Evolutionary conservation across 768 basidiomycete species (phyloP), one percentile per base, ranked within the genome.

Genomic region (Lentinula sp.): DNA sequence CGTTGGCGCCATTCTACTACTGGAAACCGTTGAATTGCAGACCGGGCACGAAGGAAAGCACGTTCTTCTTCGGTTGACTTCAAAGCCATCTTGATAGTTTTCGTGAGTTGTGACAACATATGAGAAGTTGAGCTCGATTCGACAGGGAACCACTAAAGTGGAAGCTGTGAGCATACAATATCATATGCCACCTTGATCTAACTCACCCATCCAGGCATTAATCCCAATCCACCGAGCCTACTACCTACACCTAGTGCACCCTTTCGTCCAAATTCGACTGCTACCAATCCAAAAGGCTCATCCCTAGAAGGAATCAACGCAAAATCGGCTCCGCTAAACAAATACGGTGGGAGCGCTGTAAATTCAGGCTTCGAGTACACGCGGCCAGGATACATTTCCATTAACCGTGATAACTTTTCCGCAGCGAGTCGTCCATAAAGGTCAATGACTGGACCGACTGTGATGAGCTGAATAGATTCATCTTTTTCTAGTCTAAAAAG

Each of bases 351-450:
- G 28, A 97, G 77, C 0, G 91, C 89, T 13, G 95, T 97, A 75
- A 96, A 97, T 76, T 97, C 95, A 28, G 95, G 95, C 71, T 95
- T 96, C n/a, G 95, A 96, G 75, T 73, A 95, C 36, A 97, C 93
- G 28, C 93, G 89, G 65, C 93, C 93, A 0, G 95, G 95, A 70
- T 94, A 95, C 71, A 97, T 82, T 71, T 96, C 91, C 93, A 96
- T 96, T 54, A 97, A 80, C 51, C 95, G 85, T 13, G 87, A 88
- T 39, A 97, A 81, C 73, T 96, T 97, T 73, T 96, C 93, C 6
- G 95, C 95, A 12, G 95, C 95, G 66, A 97, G 96, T 49, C 95
- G 88, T 64, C 95, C 95, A 67, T 95, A 97, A 52, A 97, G 75
- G 74, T 97, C 95, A 64, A 97, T 96, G 68, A 97, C 95, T 33